Base-by-base conservation (phyloP, 345 rosid species). In the Cardamine occulta region DNA sequence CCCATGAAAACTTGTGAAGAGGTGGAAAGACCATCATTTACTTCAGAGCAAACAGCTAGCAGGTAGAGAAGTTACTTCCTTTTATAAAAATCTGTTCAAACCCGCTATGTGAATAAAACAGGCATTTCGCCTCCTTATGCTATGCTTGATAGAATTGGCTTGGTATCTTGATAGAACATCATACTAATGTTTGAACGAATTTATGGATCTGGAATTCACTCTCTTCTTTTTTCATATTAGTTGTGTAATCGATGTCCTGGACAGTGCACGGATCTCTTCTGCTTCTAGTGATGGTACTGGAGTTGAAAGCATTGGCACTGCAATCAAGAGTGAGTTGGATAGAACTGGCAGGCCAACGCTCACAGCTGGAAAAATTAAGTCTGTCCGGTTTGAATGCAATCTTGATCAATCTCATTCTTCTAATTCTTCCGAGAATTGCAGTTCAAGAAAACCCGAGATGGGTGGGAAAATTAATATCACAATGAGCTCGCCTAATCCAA, bases 371-470 rank as follows among this genome's bases (percentile, higher is more conserved):
- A 88, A 82, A 83, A 83, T 61, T 71, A 92, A 85, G 81, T 88
- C 86, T 3, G 97, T 95, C 63, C 88, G 85, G 23, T 95, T 93
- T 82, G 87, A 92, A 63, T 84, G 88, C 51, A 86, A 83, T 54
- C 28, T 79, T 72, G 92, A 87, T 59, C 77, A 69, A 23, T 78
- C 82, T 79, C 72, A 85, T 29, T 81, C 85, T 29, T 84, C 65
- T 55, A 77, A 68, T 21, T 85, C 89, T 29, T 72, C 74, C 13
- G 88, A 81, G 68, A 74, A 72, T 63, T 59, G 51, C 69, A 80
- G 75, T 55, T 68, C 85, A 9, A 68, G 71, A 80, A 82, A 80
- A 66, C 66, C 58, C 29, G 84, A 80, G 73, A 64, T 81, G 24
- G 72, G 79, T 5, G 82, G 78, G 40, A 75, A 74, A 39, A 61